Base-by-base conservation (phyloP, 306 rosid species). In the Medicago truncatula region DNA sequence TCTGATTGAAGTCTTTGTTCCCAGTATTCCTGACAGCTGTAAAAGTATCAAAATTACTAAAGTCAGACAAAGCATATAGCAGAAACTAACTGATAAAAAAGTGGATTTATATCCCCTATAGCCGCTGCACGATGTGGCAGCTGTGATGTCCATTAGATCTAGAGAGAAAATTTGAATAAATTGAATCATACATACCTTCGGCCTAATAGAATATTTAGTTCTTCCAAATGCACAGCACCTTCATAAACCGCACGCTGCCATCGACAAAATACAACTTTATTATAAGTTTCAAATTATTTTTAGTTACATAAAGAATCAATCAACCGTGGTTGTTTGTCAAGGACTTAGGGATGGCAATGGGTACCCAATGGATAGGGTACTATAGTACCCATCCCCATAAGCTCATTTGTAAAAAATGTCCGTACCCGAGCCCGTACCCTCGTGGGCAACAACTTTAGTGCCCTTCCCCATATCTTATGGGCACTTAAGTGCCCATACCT, bases 21-120 rank as follows among this genome's bases (percentile, higher is more conserved):
- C 99, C 99, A 92, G 86, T 95, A 95, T 57, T 89, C 85, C 21
- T 10, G 78, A 78, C 97, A 92, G 59, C 99, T 95, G 84, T 73
- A 17, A 12, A 67, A 36, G 16, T 0, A 73, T 18, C 63, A 0
- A 61, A 4, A 57, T 25, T 23, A 46, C 28, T 6, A 70, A 40
- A n/a, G 9, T 12, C 5, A 67, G 17, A 28, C 12, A 60, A 60
- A 28, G 4, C 18, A 54, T 62, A 17, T 20, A 18, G 14, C 25
- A 58, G 10, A 67, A 52, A 36, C 69, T 40, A 41, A 1, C 20
- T 31, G 0, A 56, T 16, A 13, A 12, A n/a, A 6, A 2, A 13
- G 21, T 50, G 57, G 9, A 50, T 50, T 50, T 50, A 50, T 8
- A n/a, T 50, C 57, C 4, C 17, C 57, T 7, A 50, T 8, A 50